These are phyloP conservation scores for Neoascochyta sp. DNA, from an alignment of 2,329 filamentous ascomycete species.

Conservation along the genomic window DNA sequence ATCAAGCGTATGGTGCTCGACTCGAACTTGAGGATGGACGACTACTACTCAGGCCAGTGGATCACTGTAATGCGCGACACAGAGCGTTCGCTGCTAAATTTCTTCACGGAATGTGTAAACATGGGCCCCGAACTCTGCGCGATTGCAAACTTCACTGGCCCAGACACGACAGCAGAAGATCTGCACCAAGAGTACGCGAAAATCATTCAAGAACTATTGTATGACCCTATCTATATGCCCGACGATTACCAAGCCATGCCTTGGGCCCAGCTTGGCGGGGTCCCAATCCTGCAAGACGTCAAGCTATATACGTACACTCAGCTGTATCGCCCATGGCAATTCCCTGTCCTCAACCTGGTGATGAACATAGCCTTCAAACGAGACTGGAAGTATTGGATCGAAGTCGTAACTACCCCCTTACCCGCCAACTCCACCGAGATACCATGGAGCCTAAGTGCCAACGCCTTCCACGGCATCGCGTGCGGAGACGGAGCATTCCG, in stretches of 20 bases:
- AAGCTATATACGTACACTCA: slow-evolving; percentile 5
- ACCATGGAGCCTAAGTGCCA: slow-evolving; percentile 7
- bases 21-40: slow-evolving; percentile 9
- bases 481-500: slow-evolving; percentile 12
- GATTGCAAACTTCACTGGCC: slow-evolving; percentile 10
- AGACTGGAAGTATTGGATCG: slow-evolving; percentile 5
- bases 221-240: slow-evolving; percentile 11
- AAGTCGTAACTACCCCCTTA: background rate
- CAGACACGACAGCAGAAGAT: slow-evolving; percentile 9
- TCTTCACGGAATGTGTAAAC: slow-evolving; percentile 11
- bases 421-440: slow-evolving; percentile 5
- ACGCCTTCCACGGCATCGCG: slow-evolving; percentile 12
- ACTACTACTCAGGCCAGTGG: slow-evolving; percentile 12
- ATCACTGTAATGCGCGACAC: slow-evolving; percentile 8
- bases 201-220: slow-evolving; percentile 9
- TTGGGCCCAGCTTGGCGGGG: slow-evolving; percentile 10
- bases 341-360: background rate
- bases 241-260: slow-evolving; percentile 3
- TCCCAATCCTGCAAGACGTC: slow-evolving; percentile 4
- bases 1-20: slow-evolving; percentile 40
- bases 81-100: slow-evolving; percentile 10
- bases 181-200: slow-evolving; percentile 7
- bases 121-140: slow-evolving; percentile 7
- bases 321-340: slow-evolving; percentile 5
- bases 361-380: slow-evolving; percentile 3